These are phyloP conservation scores for Citrullus mucosospermus DNA, from an alignment of 306 rosid genomes.

Conservation along the genomic window DNA sequence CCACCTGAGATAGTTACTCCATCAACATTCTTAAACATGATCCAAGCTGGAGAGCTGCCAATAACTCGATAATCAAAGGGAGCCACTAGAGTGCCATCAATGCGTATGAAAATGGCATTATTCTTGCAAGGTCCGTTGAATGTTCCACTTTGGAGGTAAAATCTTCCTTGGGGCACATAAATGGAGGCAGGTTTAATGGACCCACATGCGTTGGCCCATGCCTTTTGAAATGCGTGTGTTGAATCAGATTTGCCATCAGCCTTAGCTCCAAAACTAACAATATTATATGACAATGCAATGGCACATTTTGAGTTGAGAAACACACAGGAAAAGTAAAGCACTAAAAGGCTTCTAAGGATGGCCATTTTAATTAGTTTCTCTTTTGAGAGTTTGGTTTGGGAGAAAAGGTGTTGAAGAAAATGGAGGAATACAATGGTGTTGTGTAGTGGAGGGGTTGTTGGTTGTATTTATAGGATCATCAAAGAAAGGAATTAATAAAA, in stretches of 20 bases:
- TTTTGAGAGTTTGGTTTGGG: not conserved
- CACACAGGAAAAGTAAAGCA: not conserved
- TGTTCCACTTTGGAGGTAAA: constrained; percentile 15
- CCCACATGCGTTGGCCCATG: constrained; percentile 46
- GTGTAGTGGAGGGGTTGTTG: not conserved
- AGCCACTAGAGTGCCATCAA: constrained; percentile 44
- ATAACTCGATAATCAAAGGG: constrained; percentile 27
- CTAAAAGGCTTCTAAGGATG: not conserved
- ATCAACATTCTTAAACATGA: constrained; percentile 29
- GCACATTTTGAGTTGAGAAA: not conserved
- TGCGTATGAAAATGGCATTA: constrained; percentile 16
- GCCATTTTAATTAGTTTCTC: not conserved
- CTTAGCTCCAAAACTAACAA: constrained; percentile 31
- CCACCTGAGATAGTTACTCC: constrained; percentile 29
- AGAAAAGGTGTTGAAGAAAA: not conserved
- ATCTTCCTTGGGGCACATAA: constrained; percentile 48
- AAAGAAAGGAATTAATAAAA: too few relatives aligned
- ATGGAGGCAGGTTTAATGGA: constrained; percentile 19
- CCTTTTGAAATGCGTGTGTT: constrained; percentile 20
- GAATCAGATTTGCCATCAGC: constrained; percentile 18
- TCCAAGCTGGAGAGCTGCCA: constrained; percentile 45
- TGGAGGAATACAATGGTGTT: too few relatives aligned
- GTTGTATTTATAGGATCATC: not conserved
- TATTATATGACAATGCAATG: constrained; percentile 8
- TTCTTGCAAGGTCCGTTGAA: constrained; percentile 48